Evolutionary conservation across 768 basidiomycete genomes (phyloP), one percentile per base, ranked within the genome.

Genomic region (Boletus pseudopeckii): DNA sequence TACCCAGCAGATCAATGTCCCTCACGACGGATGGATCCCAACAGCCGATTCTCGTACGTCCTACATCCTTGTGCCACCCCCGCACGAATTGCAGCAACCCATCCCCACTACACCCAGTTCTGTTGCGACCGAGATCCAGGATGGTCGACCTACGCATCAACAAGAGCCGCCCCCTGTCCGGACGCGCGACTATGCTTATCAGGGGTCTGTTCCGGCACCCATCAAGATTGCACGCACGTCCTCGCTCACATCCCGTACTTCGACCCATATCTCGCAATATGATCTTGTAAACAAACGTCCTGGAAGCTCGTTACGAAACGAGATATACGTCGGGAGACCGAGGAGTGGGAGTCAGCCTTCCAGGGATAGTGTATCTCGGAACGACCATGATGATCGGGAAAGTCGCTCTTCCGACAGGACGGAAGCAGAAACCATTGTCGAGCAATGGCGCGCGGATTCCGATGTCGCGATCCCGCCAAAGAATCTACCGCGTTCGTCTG

Each of bases 391-490:
- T 20, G 59, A 59, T 10, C 50, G 48, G 4, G 62, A 60, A n/a
- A 52, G 47, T 33, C 58, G 50, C 8, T n/a, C 38, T 45, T 61
- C 62, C 15, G 45, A 50, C 28, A 59, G 58, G 54, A 70, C 64
- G 5, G 65, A 70, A 33, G 61, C 58, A 17, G 69, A 71, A 54
- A 36, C 30, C 32, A 62, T 67, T 6, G 50, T 56, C 6, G 71
- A 70, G 34, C 63, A 71, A 41, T 72, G 69, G 69, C 64, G 69
- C 7, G 61, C 55, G 2, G 70, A 71, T 52, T 60, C 60, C 3
- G 69, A 70, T 46, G 50, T 33, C 1, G 54, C 48, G 13, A 58
- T 60, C 1, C 52, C 61, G 13, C 54, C 62, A 18, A 56, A 53
- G 36, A 52, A 52, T n/a, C 58, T 52, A 3, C 52, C 62, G 5